Conservation (phyloP, 2,329 filamentous ascomycete genomes). For the Coniochaeta sp. region DNA sequence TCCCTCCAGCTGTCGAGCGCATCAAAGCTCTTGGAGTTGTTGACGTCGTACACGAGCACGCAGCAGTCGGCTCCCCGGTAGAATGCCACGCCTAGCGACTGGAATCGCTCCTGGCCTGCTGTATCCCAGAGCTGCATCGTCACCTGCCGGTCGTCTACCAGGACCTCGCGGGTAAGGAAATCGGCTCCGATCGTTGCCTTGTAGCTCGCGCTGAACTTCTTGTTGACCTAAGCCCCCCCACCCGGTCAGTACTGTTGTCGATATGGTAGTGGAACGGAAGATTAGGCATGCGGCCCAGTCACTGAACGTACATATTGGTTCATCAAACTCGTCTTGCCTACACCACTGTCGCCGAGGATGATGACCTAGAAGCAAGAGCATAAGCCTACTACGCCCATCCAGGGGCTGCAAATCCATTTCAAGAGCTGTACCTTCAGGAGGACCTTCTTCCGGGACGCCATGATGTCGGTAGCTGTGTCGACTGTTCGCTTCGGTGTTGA, state of each 20-base stretch:
- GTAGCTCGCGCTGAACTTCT: constrained; percentile 99
- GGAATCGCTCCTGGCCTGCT: constrained; percentile 93
- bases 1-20: constrained; percentile 97
- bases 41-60: constrained; percentile 95
- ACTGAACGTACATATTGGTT: constrained; percentile 99
- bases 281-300: too few species aligned
- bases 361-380: constrained; percentile 65
- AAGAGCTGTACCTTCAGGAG: constrained; percentile 64
- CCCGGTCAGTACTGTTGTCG: not conserved
- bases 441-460: constrained; percentile 84
- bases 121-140: constrained; percentile 99
- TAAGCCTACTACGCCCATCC: constrained; percentile 7
- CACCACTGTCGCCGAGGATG: constrained; percentile 96
- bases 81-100: constrained; percentile 94
- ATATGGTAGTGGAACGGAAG: not conserved
- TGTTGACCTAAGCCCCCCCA: constrained; percentile 73
- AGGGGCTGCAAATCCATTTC: not conserved
- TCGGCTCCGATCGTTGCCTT: constrained; percentile 99
- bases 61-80: constrained; percentile 97
- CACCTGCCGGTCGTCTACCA: constrained; percentile 93
- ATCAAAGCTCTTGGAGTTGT: constrained; percentile 98
- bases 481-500: not conserved
- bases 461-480: constrained; percentile 27
- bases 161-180: constrained; percentile 95
- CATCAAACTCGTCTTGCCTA: constrained; percentile 99